These are phyloP conservation scores for Dinochytrium kinnereticum DNA, from an alignment of 371 early-diverging fungal species.

Conservation along the genomic window DNA sequence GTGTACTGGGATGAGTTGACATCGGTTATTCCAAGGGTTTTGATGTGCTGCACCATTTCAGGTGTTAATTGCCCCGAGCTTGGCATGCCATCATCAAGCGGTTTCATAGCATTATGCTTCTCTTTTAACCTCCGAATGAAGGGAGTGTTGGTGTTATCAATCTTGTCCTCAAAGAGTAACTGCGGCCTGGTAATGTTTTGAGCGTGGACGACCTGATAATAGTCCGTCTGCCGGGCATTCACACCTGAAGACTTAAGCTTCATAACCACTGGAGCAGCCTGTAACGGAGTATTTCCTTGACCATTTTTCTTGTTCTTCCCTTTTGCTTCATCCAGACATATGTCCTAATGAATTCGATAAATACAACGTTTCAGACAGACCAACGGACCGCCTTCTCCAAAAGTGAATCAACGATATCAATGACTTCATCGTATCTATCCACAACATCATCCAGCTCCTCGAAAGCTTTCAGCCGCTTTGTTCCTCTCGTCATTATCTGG, in stretches of 20 bases:
- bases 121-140: slow-evolving; percentile 76
- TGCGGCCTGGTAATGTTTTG: slow-evolving; percentile 85
- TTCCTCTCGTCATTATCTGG: slow-evolving; percentile 50
- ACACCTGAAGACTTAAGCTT: slow-evolving; percentile 49
- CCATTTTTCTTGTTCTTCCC: slow-evolving; percentile 53
- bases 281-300: slow-evolving; percentile 36
- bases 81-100: slow-evolving; percentile 62
- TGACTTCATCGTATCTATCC: slow-evolving; percentile 67
- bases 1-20: slow-evolving; percentile 23
- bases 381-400: slow-evolving; percentile 78
- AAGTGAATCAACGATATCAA: slow-evolving; percentile 81
- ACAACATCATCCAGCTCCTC: slow-evolving; percentile 73
- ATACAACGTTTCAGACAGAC: neutral
- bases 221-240: slow-evolving; percentile 52
- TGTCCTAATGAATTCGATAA: slow-evolving; percentile 38
- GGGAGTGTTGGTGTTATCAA: slow-evolving; percentile 85
- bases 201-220: slow-evolving; percentile 72
- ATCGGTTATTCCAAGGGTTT: slow-evolving; percentile 38
- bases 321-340: slow-evolving; percentile 62
- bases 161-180: slow-evolving; percentile 77
- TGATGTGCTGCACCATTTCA: slow-evolving; percentile 42
- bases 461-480: slow-evolving; percentile 43
- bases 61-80: slow-evolving; percentile 22
- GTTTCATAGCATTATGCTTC: slow-evolving; percentile 83
- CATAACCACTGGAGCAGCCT: slow-evolving; percentile 30